Evolutionary conservation across 257 asterid species (phyloP).

Genomic region (Penstemon barbatus): DNA sequence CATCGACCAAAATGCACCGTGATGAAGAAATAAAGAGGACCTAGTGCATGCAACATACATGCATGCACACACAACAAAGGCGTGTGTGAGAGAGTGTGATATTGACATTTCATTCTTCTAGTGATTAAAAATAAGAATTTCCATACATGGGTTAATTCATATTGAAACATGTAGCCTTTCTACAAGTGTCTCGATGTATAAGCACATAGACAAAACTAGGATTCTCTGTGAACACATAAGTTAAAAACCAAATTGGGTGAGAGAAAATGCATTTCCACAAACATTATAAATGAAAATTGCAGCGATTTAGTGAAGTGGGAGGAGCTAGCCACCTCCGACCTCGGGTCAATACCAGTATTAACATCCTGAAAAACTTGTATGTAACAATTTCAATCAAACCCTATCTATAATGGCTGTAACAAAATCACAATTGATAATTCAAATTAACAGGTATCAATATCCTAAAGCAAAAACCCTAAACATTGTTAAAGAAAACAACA

Average conservation of each 20-base stretch:
- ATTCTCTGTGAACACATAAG: neutral
- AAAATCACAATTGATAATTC: neutral
- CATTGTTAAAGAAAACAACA: neutral
- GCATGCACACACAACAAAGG: neutral
- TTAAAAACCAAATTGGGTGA: no score
- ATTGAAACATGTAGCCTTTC: slow-evolving; percentile 5
- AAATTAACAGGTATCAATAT: neutral
- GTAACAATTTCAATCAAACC: neutral
- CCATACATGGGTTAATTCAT: neutral
- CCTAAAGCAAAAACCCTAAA: neutral
- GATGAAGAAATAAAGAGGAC: no score
- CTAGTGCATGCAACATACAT: slow-evolving; percentile 1
- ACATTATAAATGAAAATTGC: neutral
- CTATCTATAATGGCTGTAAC: neutral
- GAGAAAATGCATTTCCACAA: neutral
- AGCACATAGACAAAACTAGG: neutral
- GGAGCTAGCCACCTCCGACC: neutral
- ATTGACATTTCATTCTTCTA: neutral
- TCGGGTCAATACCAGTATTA: neutral
- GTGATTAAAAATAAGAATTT: neutral
- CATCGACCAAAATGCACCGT: slow-evolving; percentile 2
- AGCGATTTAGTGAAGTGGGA: neutral
- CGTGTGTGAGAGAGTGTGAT: neutral
- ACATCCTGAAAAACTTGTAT: neutral
- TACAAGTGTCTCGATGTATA: neutral